Conservation (phyloP, 1,284 basidiomycete species). For the Cryptococcus sp. region DNA sequence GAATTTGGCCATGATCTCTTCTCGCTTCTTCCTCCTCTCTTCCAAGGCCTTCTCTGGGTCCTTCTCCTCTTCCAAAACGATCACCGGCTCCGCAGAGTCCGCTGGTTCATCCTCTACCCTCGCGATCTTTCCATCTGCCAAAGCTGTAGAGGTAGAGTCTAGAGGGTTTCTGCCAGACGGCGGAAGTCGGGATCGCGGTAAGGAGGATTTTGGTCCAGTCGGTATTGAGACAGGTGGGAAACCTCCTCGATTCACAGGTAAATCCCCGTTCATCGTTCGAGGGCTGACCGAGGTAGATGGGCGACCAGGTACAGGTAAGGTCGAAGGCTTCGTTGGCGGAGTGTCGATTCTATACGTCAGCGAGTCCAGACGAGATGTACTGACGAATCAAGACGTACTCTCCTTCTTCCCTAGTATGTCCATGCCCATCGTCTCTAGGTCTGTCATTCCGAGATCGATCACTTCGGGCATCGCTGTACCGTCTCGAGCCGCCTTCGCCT, state of each 20-base stretch:
- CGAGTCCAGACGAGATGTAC: neutral
- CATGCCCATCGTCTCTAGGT: too few relatives aligned
- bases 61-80: constrained; percentile 51
- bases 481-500: too few relatives aligned
- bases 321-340: constrained; percentile 11
- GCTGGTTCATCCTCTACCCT: constrained; percentile 43
- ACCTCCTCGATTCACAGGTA: constrained; percentile 6
- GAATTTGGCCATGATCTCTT: constrained; percentile 81
- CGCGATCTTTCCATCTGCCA: too few relatives aligned
- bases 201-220: constrained; percentile 11
- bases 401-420: constrained; percentile 27
- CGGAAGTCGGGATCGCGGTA: too few relatives aligned
- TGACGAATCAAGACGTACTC: constrained; percentile 29
- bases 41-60: constrained; percentile 68
- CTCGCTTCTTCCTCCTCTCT: constrained; percentile 69
- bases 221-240: constrained; percentile 24
- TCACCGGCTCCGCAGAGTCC: constrained; percentile 17
- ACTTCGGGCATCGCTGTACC: too few relatives aligned
- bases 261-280: neutral
- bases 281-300: constrained; percentile 1
- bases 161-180: too few relatives aligned
- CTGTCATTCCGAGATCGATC: too few relatives aligned
- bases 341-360: constrained; percentile 7
- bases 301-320: constrained; percentile 1
- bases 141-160: too few relatives aligned